phyloP scores from a whole-genome alignment of 2,329 filamentous ascomycete species.

The Neofusicoccum laricinum region DNA sequence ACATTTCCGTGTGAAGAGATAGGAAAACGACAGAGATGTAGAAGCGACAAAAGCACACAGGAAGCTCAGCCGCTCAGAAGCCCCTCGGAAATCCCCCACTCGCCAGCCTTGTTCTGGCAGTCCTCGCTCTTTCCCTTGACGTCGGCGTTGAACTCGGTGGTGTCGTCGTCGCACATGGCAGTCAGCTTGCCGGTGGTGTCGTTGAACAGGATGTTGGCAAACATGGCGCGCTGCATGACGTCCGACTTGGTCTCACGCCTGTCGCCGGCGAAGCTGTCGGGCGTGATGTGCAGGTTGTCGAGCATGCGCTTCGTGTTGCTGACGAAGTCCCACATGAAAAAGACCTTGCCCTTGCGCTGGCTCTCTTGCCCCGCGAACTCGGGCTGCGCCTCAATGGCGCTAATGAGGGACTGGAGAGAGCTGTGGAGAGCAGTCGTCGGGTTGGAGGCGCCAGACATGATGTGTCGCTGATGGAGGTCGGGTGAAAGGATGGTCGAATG shows the following conservation, averaged over 20 bases:
- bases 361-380: not conserved
- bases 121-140: not conserved
- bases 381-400: not conserved
- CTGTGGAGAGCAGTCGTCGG: not conserved
- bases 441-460: not conserved
- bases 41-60: not conserved
- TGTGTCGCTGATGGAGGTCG: not conserved
- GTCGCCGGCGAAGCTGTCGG: not conserved
- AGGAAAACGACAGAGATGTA: not conserved
- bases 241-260: not conserved
- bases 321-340: conserved; percentile 14
- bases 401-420: conserved; percentile 3
- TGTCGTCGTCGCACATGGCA: not conserved
- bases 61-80: not conserved
- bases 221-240: conserved; percentile 14
- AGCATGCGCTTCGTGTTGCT: conserved; percentile 7
- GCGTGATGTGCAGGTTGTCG: not conserved
- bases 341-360: not conserved
- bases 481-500: not conserved
- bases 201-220: conserved; percentile 9
- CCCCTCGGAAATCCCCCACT: not conserved
- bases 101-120: not conserved
- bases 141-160: conserved; percentile 2
- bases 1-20: not conserved
- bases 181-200: conserved; percentile 11